These are phyloP conservation scores for Byssothecium circinans DNA, from an alignment of 2,329 filamentous ascomycete species.

Conservation along the genomic window DNA sequence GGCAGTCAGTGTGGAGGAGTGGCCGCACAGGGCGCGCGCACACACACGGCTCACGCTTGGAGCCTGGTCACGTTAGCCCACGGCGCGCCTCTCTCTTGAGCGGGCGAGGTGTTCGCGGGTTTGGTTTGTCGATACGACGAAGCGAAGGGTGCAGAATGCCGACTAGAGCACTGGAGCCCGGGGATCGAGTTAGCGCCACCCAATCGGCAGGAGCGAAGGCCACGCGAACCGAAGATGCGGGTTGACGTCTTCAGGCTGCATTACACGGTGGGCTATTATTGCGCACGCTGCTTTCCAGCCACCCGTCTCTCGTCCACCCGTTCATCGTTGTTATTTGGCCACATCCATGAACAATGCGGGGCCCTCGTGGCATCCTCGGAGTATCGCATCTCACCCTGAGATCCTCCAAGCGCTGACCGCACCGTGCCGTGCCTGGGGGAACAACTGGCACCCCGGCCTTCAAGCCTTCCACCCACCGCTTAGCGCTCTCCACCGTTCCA, in stretches of 20 bases:
- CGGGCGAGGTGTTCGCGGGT: not conserved
- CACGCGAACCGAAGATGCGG: not conserved
- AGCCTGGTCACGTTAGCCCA: too few species aligned
- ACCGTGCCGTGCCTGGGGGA: not conserved
- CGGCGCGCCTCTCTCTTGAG: too few species aligned
- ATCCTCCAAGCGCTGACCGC: not conserved
- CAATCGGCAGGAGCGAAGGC: not conserved
- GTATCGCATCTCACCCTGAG: too few species aligned
- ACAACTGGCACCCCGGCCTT: too few species aligned
- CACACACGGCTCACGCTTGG: too few species aligned
- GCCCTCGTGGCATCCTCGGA: too few species aligned
- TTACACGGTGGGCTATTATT: not conserved
- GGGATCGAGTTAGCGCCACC: constrained; percentile 8
- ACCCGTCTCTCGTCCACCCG: not conserved
- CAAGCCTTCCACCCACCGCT: too few species aligned
- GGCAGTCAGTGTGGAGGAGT: not conserved
- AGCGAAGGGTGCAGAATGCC: too few species aligned
- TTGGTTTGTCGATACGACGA: not conserved
- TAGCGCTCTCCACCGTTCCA: constrained; percentile 6
- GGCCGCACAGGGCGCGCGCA: too few species aligned
- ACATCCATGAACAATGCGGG: too few species aligned
- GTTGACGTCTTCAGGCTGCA: not conserved
- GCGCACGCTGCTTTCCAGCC: not conserved
- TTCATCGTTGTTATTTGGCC: too few species aligned
- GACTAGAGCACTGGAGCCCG: too few species aligned